Conservation (phyloP, 2,329 filamentous ascomycete genomes). For the Didymella glomerata region DNA sequence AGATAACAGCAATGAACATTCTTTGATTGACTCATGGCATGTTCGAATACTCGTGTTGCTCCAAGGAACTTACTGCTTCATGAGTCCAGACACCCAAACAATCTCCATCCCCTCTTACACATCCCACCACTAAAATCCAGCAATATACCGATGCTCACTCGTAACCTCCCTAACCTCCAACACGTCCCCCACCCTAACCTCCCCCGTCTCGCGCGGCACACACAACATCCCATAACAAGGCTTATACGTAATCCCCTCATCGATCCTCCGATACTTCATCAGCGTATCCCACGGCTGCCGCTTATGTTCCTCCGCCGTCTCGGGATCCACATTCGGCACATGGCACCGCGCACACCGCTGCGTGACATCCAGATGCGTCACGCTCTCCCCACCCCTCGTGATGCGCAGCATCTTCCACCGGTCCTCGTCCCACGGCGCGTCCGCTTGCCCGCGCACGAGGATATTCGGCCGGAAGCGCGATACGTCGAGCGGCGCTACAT, state of each 20-base stretch:
- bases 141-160: constrained; percentile 64
- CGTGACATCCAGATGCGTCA: constrained; percentile 62
- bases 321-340: constrained; percentile 71
- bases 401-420: constrained; percentile 68
- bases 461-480: constrained; percentile 70
- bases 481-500: constrained; percentile 62
- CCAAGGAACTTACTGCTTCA: not conserved
- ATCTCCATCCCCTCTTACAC: not conserved
- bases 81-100: not conserved
- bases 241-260: constrained; percentile 69
- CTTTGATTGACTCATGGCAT: not conserved
- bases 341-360: constrained; percentile 68
- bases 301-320: constrained; percentile 66
- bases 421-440: constrained; percentile 68
- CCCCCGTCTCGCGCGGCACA: constrained; percentile 66
- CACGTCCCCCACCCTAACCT: constrained; percentile 65
- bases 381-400: constrained; percentile 15
- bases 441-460: constrained; percentile 60
- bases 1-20: not conserved
- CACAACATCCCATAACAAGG: constrained; percentile 74
- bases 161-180: constrained; percentile 67
- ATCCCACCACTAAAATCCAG: constrained; percentile 35
- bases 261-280: constrained; percentile 67
- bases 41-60: not conserved
- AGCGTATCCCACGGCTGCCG: constrained; percentile 69